Percentiles rank a stretch among this genome's conserved stretches.
phyloP scores from a whole-genome alignment of 192 early-diverging fungal genomes.

The Backusella westeae region DNA sequence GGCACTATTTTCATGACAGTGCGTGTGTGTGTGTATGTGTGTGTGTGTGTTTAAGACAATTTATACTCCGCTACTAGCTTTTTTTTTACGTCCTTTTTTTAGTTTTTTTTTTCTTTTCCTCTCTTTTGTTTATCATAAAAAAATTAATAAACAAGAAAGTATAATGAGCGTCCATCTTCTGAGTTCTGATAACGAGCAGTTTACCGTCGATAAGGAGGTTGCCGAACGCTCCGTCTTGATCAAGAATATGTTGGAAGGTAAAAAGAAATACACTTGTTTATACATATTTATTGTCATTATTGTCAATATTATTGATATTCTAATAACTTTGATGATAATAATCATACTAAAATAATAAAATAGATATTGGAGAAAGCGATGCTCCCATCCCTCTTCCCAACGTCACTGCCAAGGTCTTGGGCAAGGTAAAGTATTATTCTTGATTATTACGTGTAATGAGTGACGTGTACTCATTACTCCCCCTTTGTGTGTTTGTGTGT shows the following conservation, averaged over 20 bases:
- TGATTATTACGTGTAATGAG: not conserved
- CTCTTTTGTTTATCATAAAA: not conserved
- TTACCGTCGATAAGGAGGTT: conserved; percentile 62
- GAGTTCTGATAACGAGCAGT: conserved; percentile 63
- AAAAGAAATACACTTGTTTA: not conserved
- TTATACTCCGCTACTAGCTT: not conserved
- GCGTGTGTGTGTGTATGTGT: too few relatives aligned
- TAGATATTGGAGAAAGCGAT: conserved; percentile 66
- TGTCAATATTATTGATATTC: too few relatives aligned
- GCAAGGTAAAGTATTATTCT: conserved; percentile 49
- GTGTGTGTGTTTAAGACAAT: not conserved
- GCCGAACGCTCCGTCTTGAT: conserved; percentile 75
- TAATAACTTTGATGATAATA: too few relatives aligned
- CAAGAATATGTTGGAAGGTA: conserved; percentile 77
- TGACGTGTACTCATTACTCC: not conserved
- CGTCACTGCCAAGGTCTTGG: conserved; percentile 68
- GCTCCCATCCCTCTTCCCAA: conserved; percentile 78
- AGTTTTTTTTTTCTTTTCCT: not conserved
- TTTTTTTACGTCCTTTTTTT: not conserved
- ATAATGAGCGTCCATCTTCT: conserved; percentile 44
- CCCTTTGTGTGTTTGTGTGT: not conserved
- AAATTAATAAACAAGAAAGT: not conserved
- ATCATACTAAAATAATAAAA: not conserved
- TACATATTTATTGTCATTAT: not conserved
- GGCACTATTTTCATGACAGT: too few relatives aligned